Percentiles rank a stretch among this genome's conserved stretches.
Evolutionary conservation across 345 rosid genomes (phyloP).

Genomic region (Brassica cretica): DNA sequence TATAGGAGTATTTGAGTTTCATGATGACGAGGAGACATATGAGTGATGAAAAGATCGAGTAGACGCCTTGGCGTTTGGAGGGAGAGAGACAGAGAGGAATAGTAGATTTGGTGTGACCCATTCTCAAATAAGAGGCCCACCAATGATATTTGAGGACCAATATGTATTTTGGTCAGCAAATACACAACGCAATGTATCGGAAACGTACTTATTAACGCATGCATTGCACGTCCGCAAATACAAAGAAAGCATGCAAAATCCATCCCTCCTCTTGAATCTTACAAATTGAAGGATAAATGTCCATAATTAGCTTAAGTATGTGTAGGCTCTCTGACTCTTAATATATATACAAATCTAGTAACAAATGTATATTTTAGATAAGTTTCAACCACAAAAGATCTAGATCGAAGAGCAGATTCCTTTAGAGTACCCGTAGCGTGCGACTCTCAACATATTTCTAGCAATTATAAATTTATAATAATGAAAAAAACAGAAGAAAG

Average conservation of each 20-base stretch:
- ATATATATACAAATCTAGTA: too few species aligned
- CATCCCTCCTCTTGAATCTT: constrained; percentile 20
- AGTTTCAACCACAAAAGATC: not conserved
- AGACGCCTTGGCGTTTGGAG: constrained; percentile 16
- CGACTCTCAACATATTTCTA: too few species aligned
- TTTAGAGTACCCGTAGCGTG: too few species aligned
- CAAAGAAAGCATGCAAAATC: constrained; percentile 28
- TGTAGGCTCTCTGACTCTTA: not conserved
- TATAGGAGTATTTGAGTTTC: too few species aligned
- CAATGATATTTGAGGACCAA: constrained; percentile 35
- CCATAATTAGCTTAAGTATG: not conserved
- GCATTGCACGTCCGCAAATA: not conserved
- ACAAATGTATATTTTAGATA: not conserved
- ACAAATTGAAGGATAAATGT: not conserved
- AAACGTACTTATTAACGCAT: constrained; percentile 7
- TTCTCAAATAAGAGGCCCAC: constrained; percentile 29
- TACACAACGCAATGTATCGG: constrained; percentile 11
- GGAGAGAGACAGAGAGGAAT: constrained; percentile 6
- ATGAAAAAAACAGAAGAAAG: too few species aligned
- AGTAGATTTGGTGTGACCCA: constrained; percentile 36
- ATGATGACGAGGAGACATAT: constrained; percentile 11
- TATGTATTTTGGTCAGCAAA: constrained; percentile 11
- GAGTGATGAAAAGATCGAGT: constrained; percentile 22
- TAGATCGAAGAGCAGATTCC: not conserved
- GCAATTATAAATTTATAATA: too few species aligned